Base-by-base conservation (phyloP, 768 basidiomycete genomes). In the Boletus fagicola region DNA sequence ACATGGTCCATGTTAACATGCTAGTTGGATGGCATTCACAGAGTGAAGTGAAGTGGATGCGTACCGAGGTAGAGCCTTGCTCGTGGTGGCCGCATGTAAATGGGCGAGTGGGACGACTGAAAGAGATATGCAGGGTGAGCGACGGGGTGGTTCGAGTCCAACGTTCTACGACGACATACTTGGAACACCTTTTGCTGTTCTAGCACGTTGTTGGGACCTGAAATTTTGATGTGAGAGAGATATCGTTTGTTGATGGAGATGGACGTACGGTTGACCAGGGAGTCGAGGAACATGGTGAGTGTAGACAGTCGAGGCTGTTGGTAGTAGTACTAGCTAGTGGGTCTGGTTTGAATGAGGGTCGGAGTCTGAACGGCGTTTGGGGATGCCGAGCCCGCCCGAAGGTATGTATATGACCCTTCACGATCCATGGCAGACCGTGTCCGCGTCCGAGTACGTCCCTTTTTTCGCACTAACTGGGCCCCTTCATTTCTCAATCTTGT, bases 181-280 rank as follows among this genome's bases (percentile, higher is more conserved):
- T 92, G 90, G 71, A 83, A 79, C 45, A 68, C 58, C 75, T 74
- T 83, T 74, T 92, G 90, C 68, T 75, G 85, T 74, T 86, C 82
- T 42, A 83, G 71, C 59, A 90, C 79, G 53, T 70, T 69, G 77
- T 92, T 88, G 63, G 84, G 86, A 70, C 80, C 84, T 84, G 16
- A 4, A 11, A 4, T 7, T 48, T 36, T 40, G 15, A 15, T 5
- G 28, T 28, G 1, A 43, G 20, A 13, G 18, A 10, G 10, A 11
- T 4, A 4, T 39, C 4, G 8, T 13, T 1, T 13, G 30, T 16
- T 10, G 33, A 8, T 31, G 16, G 5, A 10, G 11, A 36, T 20
- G 26, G 3, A 75, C 83, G 60, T 70, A 90, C 88, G 81, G 76
- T 86, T 79, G 70, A 86, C 83, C 63, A 90, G 78, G 45, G 81